Evolutionary conservation across 1,284 basidiomycete species (phyloP).

Genomic region (Fistulinella cinereoalba): DNA sequence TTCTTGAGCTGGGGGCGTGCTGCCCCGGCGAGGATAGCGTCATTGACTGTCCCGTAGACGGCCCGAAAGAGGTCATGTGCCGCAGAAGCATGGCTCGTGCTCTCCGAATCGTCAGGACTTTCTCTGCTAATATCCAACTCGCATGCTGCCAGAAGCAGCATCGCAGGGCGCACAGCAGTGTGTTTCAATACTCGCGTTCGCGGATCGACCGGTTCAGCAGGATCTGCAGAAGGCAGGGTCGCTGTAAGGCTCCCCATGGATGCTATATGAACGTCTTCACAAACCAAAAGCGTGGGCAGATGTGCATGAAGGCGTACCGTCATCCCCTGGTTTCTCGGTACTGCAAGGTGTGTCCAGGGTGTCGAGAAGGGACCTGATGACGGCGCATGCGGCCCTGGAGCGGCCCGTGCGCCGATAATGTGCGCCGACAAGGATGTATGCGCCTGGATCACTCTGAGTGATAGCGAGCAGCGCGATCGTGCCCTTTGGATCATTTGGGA

Average conservation of each 20-base stretch:
- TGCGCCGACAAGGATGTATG: constrained; percentile 30
- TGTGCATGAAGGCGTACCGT: constrained; percentile 24
- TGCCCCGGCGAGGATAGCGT: constrained; percentile 18
- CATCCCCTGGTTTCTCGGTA: constrained; percentile 20
- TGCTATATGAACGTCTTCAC: constrained; percentile 14
- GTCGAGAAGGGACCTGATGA: constrained; percentile 27
- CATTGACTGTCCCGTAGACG: constrained; percentile 27
- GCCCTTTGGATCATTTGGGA: constrained; percentile 30
- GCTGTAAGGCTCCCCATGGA: constrained; percentile 5
- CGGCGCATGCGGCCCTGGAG: constrained; percentile 26
- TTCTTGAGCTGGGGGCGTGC: constrained; percentile 15
- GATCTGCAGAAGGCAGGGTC: constrained; percentile 5
- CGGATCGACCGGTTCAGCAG: constrained; percentile 10
- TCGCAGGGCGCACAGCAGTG: constrained; percentile 26
- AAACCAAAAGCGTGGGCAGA: constrained; percentile 12
- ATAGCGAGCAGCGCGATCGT: constrained; percentile 24
- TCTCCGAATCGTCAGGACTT: constrained; percentile 16
- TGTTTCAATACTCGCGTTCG: constrained; percentile 10
- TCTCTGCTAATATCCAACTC: constrained; percentile 34
- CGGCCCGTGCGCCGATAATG: constrained; percentile 35
- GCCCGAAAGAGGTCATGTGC: constrained; percentile 30
- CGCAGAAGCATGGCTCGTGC: constrained; percentile 15
- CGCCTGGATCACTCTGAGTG: constrained; percentile 32
- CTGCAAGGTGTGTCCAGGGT: constrained; percentile 6
- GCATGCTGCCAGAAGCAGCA: constrained; percentile 30